phyloP scores from a whole-genome alignment of 805 yeast species.

The Candida cerambycidarum region DNA sequence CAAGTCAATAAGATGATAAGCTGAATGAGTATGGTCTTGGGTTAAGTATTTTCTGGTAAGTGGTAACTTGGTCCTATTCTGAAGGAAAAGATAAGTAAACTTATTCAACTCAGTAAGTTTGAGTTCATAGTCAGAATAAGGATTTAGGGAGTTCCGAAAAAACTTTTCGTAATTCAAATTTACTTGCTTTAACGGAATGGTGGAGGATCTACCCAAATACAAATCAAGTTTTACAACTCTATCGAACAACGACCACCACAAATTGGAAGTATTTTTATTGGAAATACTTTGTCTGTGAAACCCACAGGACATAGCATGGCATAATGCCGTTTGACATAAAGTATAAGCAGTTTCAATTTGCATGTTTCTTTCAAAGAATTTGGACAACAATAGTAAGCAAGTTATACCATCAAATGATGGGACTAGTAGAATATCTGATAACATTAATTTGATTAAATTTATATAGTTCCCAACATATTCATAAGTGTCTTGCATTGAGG shows the following conservation, averaged over 20 bases:
- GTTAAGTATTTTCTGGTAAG: slow-evolving; percentile 2
- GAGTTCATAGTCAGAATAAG: slow-evolving; percentile 2
- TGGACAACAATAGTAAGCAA: slow-evolving; percentile 8
- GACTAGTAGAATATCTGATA: slow-evolving; percentile 11
- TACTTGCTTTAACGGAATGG: slow-evolving; percentile 9
- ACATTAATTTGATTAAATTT: slow-evolving; percentile 10
- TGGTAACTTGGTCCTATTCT: slow-evolving; percentile 9
- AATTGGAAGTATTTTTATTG: slow-evolving; percentile 8
- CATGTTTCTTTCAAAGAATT: slow-evolving; percentile 13
- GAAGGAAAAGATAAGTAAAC: slow-evolving; percentile 8
- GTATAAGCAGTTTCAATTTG: slow-evolving; percentile 13
- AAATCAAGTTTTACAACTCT: slow-evolving; percentile 10
- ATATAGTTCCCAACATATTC: slow-evolving; percentile 10
- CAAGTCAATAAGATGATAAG: slow-evolving; percentile 1
- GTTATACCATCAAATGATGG: slow-evolving; percentile 11
- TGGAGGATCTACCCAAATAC: slow-evolving; percentile 12
- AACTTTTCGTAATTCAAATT: slow-evolving; percentile 7
- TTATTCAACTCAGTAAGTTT: slow-evolving; percentile 10
- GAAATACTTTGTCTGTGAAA: slow-evolving; percentile 12
- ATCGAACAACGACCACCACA: slow-evolving; percentile 13
- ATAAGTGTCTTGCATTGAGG: slow-evolving; percentile 12
- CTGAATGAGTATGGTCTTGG: slow-evolving; percentile 1
- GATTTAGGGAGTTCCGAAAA: slow-evolving; percentile 4
- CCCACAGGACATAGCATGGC: slow-evolving; percentile 14
- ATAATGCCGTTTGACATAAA: slow-evolving; percentile 11